Percentiles rank a stretch among this genome's conserved stretches.
phyloP scores from a whole-genome alignment of 2,329 filamentous ascomycete genomes.

The Microdochium bolleyi region DNA sequence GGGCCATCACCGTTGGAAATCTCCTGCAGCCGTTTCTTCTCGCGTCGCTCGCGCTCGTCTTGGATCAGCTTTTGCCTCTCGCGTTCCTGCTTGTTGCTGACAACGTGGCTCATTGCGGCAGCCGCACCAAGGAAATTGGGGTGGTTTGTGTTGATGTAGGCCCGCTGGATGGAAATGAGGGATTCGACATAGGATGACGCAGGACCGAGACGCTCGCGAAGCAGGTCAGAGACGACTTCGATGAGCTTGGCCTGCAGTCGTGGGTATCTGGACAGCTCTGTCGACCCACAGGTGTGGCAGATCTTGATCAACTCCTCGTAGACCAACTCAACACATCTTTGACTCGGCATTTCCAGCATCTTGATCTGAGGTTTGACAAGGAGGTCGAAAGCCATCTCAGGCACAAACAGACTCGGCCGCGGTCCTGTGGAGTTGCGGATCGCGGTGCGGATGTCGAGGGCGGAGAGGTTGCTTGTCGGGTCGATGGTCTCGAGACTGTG shows the following conservation, averaged over 20 bases:
- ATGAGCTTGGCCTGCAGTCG: slow-evolving; percentile 94
- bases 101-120: slow-evolving; percentile 94
- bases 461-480: slow-evolving; percentile 88
- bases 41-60: slow-evolving; percentile 80
- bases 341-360: slow-evolving; percentile 85
- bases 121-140: slow-evolving; percentile 96
- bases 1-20: slow-evolving; percentile 68
- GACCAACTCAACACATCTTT: slow-evolving; percentile 93
- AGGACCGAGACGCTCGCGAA: slow-evolving; percentile 86
- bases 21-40: slow-evolving; percentile 77
- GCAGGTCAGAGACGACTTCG: slow-evolving; percentile 91
- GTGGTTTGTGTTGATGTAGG: slow-evolving; percentile 99
- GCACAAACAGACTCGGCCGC: slow-evolving; percentile 90
- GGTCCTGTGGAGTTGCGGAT: slow-evolving; percentile 98
- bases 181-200: slow-evolving; percentile 90
- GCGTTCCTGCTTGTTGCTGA: slow-evolving; percentile 88
- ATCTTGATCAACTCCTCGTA: slow-evolving; percentile 99
- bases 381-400: slow-evolving; percentile 94
- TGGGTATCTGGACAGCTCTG: slow-evolving; percentile 85
- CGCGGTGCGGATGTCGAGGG: slow-evolving; percentile 90
- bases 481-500: slow-evolving; percentile 95
- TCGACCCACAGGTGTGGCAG: slow-evolving; percentile 95
- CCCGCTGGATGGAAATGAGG: slow-evolving; percentile 91
- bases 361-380: slow-evolving; percentile 99
- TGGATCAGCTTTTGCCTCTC: slow-evolving; percentile 74